A percentile compares a stretch with the other conserved stretches of the same genome.
Conservation (phyloP, 805 yeast genomes). For the Teunomyces pallodes region DNA sequence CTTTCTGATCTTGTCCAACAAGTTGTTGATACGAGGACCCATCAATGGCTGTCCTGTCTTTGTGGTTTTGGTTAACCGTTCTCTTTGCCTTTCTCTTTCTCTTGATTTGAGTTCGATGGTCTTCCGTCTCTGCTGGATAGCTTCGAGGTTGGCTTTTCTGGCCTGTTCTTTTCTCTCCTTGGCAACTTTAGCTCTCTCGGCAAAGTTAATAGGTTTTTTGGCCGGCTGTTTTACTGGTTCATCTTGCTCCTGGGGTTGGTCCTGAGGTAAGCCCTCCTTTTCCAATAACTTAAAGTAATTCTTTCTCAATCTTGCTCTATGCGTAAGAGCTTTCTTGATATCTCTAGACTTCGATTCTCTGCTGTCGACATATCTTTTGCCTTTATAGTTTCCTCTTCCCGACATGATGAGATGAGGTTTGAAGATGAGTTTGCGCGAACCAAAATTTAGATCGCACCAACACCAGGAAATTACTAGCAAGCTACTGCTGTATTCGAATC, state of each 20-base stretch:
- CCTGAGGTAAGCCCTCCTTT: constrained; percentile 57
- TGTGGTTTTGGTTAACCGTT: constrained; percentile 49
- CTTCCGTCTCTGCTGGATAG: constrained; percentile 36
- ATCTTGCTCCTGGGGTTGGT: constrained; percentile 38
- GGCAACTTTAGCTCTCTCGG: constrained; percentile 44
- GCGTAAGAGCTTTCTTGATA: constrained; percentile 72
- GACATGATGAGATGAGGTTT: constrained; percentile 8
- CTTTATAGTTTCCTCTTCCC: constrained; percentile 9
- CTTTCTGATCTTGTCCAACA: constrained; percentile 67
- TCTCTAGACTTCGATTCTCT: constrained; percentile 51
- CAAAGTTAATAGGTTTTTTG: constrained; percentile 35
- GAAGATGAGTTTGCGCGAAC: background rate
- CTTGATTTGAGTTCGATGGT: constrained; percentile 34
- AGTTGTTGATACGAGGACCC: constrained; percentile 81
- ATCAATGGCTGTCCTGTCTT: constrained; percentile 81
- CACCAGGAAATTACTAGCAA: background rate
- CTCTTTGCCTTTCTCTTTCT: constrained; percentile 44
- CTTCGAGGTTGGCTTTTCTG: constrained; percentile 37
- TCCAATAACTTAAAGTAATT: constrained; percentile 77
- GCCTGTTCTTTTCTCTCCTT: constrained; percentile 46
- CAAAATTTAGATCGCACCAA: background rate
- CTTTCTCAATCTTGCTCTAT: constrained; percentile 77
- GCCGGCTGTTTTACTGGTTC: constrained; percentile 16
- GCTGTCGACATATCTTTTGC: constrained; percentile 32
- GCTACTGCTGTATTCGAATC: too few relatives aligned